phyloP scores from a whole-genome alignment of 2,329 filamentous ascomycete genomes.

The Hypocrella siamensis region DNA sequence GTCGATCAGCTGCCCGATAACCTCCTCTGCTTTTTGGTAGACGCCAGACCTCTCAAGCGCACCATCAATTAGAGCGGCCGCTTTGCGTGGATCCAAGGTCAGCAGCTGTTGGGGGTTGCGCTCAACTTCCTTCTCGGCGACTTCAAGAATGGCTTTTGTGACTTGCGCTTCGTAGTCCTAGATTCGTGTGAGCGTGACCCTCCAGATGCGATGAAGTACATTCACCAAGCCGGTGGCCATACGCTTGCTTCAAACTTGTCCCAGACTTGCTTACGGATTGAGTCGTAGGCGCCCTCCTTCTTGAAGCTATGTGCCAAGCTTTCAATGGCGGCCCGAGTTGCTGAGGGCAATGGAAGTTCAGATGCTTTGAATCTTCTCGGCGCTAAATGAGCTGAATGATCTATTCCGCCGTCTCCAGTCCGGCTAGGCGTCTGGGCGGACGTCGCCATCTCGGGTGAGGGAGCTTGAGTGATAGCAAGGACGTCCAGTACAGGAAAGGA shows the following conservation, averaged over 20 bases:
- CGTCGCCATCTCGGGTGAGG: constrained; percentile 10
- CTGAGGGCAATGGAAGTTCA: constrained; percentile 57
- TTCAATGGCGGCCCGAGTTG: constrained; percentile 61
- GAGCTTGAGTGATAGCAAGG: background rate
- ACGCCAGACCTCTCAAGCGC: constrained; percentile 62
- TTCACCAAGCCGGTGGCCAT: constrained; percentile 11
- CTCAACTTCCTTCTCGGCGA: constrained; percentile 61
- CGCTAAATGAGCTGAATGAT: constrained; percentile 5
- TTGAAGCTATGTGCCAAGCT: constrained; percentile 67
- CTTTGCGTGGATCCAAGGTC: constrained; percentile 57
- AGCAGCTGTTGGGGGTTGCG: constrained; percentile 57
- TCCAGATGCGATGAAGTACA: background rate
- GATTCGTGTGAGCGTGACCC: background rate
- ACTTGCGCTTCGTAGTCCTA: constrained; percentile 58
- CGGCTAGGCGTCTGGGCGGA: constrained; percentile 9
- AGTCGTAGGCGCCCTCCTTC: constrained; percentile 73
- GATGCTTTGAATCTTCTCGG: constrained; percentile 50
- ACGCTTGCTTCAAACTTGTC: constrained; percentile 58
- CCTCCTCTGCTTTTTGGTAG: constrained; percentile 54
- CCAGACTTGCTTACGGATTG: constrained; percentile 62
- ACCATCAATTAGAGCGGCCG: constrained; percentile 61
- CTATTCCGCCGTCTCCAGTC: constrained; percentile 6
- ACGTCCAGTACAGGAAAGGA: background rate
- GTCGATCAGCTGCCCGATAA: constrained; percentile 54
- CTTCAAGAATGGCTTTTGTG: constrained; percentile 48